These are phyloP conservation scores for Vararia minispora DNA, from an alignment of 768 basidiomycete genomes.

Conservation along the genomic window DNA sequence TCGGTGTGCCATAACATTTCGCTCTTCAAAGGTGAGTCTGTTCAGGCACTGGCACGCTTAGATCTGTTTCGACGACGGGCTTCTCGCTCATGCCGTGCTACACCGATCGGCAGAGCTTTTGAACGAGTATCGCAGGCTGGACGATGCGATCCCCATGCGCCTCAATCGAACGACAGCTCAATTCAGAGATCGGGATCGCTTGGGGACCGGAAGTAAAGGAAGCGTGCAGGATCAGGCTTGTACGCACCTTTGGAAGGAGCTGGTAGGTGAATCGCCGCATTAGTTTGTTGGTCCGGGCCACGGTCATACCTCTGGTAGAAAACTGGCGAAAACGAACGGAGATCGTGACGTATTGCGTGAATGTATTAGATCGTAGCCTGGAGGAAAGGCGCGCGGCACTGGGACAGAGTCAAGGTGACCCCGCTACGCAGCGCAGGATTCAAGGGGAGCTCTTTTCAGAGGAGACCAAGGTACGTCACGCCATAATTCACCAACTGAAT, in stretches of 20 bases:
- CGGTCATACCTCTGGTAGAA: slow-evolving; percentile 18
- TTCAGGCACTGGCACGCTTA: slow-evolving; percentile 1
- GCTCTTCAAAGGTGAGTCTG: slow-evolving; percentile 62
- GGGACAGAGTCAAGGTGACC: slow-evolving; percentile 32
- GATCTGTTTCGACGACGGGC: neutral
- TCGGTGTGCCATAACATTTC: slow-evolving; percentile 66
- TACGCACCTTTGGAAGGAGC: slow-evolving; percentile 63
- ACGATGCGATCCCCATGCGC: slow-evolving; percentile 73
- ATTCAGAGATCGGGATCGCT: slow-evolving; percentile 61
- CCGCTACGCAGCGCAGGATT: slow-evolving; percentile 33
- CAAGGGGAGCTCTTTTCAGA: slow-evolving; percentile 52
- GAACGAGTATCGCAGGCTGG: slow-evolving; percentile 69
- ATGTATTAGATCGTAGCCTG: slow-evolving; percentile 55
- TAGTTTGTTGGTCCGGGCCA: too few relatives aligned
- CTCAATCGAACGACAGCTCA: slow-evolving; percentile 70
- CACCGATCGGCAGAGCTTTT: slow-evolving; percentile 47
- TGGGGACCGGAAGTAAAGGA: slow-evolving; percentile 30
- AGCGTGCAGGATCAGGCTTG: slow-evolving; percentile 68
- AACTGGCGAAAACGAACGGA: slow-evolving; percentile 64
- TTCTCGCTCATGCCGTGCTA: slow-evolving; percentile 5
- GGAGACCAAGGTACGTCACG: slow-evolving; percentile 52
- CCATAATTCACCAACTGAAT: neutral
- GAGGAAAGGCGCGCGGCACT: slow-evolving; percentile 40
- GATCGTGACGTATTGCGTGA: slow-evolving; percentile 67
- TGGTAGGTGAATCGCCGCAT: slow-evolving; percentile 46